Base-by-base conservation (phyloP, 768 basidiomycete species). In the Rhodotorula babjevae region DNA sequence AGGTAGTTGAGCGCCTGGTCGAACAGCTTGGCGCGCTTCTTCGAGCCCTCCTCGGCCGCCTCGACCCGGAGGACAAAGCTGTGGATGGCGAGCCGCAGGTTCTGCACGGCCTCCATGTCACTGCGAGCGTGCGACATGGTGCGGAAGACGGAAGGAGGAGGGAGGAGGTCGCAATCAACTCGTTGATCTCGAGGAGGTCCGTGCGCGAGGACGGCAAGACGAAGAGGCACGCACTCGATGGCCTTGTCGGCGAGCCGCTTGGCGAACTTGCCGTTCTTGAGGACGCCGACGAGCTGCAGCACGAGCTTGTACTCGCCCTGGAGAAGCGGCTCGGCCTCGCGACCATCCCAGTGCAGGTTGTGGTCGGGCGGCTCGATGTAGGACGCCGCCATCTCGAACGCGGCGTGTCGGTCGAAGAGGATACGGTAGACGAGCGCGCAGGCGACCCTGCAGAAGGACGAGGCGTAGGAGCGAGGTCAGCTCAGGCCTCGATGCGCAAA, bases 221-320 rank as follows among this genome's bases (percentile, higher is more conserved):
- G 18, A 27, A 40, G 27, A 53, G n/a, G 19, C 27, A 64, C 63
- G 53, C 59, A 74, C 77, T 98, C 94, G 76, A 96, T 88, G 3
- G 90, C 92, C 33, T 87, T 83, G 80, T 98, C 95, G 0, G 93
- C 89, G 71, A 98, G 80, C 55, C 88, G 87, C 81, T 99, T 99
- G 19, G 96, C 95, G 18, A 88, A 83, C 81, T 97, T 97, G 29
- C 96, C 95, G 77, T 94, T 86, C 15, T 59, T 42, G 11, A 76
- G 61, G 4, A 76, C 77, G n/a, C 72, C 75, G 31, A 78, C 71
- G 10, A 99, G 89, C 73, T 94, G 93, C 55, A 99, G 82, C 73
- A 98, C 96, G 8, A 89, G 91, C 84, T 97, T 97, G 84, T 97
- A 99, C 78, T 98, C 94, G 52, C 94, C 94, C n/a, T 47, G 63